Evolutionary conservation across 345 rosid species (phyloP).

Genomic region (Rhodamnia argentea): DNA sequence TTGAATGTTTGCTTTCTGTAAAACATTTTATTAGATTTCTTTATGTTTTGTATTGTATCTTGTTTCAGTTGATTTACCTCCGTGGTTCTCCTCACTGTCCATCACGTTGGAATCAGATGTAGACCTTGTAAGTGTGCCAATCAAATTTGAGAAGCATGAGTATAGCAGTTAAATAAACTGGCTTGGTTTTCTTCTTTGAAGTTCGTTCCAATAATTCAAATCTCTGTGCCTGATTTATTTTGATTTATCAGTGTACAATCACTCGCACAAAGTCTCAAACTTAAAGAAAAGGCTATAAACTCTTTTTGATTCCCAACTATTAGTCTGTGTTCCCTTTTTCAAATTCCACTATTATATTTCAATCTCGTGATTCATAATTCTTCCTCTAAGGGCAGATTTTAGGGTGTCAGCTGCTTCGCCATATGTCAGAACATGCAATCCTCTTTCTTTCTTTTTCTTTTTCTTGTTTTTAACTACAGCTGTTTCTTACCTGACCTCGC

Average conservation of each 20-base stretch:
- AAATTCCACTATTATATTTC: background rate
- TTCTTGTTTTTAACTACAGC: background rate
- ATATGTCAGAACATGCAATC: background rate
- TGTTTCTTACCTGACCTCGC: background rate
- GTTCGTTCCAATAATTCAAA: background rate
- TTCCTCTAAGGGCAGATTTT: background rate
- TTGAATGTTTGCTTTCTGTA: background rate
- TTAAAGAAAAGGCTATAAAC: background rate
- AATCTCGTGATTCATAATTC: background rate
- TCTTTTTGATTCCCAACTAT: background rate
- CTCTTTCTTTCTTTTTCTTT: background rate
- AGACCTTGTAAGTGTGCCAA: slow-evolving; percentile 56
- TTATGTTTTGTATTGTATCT: background rate
- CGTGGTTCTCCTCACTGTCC: slow-evolving; percentile 80
- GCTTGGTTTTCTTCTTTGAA: background rate
- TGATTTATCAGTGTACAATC: background rate
- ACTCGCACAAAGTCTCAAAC: background rate
- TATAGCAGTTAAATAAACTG: background rate
- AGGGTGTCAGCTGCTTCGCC: background rate
- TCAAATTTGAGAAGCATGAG: background rate
- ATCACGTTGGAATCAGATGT: slow-evolving; percentile 68
- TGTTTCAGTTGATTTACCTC: slow-evolving; percentile 83
- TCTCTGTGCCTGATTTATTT: background rate
- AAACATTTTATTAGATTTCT: background rate
- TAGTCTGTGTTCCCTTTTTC: background rate